A percentile compares a stretch with the other conserved stretches of the same genome.
Evolutionary conservation across 2,329 filamentous ascomycete genomes (phyloP).

Genomic region (Pseudogymnoascus sp.): DNA sequence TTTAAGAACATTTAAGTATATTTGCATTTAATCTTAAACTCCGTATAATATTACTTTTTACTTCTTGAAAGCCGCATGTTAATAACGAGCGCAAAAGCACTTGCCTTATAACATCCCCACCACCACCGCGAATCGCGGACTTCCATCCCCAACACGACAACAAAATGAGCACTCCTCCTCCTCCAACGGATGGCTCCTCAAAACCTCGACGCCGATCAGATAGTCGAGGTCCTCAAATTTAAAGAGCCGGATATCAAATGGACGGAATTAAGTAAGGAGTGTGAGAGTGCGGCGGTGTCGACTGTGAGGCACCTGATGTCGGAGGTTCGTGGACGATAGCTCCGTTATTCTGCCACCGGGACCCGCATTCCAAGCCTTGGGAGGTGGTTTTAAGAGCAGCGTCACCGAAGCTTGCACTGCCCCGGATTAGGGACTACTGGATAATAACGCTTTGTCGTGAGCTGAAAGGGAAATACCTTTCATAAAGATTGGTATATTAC

Average conservation of each 20-base stretch:
- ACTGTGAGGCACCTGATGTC: background rate
- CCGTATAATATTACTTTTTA: too few species aligned
- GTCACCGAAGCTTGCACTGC: background rate
- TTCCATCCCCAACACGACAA: background rate
- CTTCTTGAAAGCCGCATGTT: too few species aligned
- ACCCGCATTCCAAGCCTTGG: background rate
- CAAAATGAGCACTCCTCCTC: background rate
- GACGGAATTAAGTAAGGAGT: background rate
- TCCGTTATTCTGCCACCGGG: background rate
- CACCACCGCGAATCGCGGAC: background rate
- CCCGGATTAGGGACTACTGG: background rate
- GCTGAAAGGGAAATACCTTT: background rate
- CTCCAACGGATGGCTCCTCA: background rate
- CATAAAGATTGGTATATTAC: background rate
- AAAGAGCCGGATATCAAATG: background rate
- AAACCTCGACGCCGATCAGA: background rate
- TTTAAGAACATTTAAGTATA: too few species aligned
- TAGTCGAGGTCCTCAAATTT: constrained; percentile 10
- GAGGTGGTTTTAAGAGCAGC: background rate
- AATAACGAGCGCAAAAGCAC: too few species aligned
- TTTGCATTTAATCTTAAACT: too few species aligned
- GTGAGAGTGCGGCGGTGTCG: background rate
- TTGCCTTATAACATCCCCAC: background rate
- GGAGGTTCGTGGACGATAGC: background rate
- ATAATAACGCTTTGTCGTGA: background rate